Base-by-base conservation (phyloP, 2,329 filamentous ascomycete species). In the Penicillium sp. region DNA sequence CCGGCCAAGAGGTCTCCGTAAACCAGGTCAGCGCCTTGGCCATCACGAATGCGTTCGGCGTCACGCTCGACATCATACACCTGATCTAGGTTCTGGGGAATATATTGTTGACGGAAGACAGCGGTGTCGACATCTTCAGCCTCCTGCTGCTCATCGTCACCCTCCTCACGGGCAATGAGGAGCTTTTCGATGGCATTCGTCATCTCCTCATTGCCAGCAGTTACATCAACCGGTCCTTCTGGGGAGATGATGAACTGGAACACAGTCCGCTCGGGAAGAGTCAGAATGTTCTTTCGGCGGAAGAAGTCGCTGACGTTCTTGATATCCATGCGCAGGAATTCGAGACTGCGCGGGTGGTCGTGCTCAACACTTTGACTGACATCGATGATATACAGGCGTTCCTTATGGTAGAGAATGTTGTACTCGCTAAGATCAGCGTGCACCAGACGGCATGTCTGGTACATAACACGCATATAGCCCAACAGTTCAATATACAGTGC, bases 351-450 rank as follows among this genome's bases (percentile, higher is more conserved):
- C 0, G 94, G 94, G 72, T 99, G 94, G 65, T 97, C 93, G 64
- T 95, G 92, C 77, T 97, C 95, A 21, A 99, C 94, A 68, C 89
- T 94, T 77, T 99, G 94, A 53, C 91, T 96, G 41, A 99, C 94
- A 74, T 99, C 94, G 72, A 99, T 99, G 67, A 99, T 88, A 79
- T 90, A 96, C 0, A 97, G 84, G 65, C 84, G 85, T 55, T 84
- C 80, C 54, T 91, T 82, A 77, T 97, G 83, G 77, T 95, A 99
- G 21, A 99, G 82, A 50, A 97, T 85, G 69, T 99, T 99, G 83
- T 99, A 99, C 81, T 99, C 94, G 79, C 90, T 96, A 71, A 99
- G 73, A 83, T 99, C 94, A 47, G 92, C 94, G 71, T 99, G 94
- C 1, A 99, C 93, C 8, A 99, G 85, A 51, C 83, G 85, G 75